phyloP scores from a whole-genome alignment of 2,329 filamentous ascomycete species.

The Biscogniauxia marginata region DNA sequence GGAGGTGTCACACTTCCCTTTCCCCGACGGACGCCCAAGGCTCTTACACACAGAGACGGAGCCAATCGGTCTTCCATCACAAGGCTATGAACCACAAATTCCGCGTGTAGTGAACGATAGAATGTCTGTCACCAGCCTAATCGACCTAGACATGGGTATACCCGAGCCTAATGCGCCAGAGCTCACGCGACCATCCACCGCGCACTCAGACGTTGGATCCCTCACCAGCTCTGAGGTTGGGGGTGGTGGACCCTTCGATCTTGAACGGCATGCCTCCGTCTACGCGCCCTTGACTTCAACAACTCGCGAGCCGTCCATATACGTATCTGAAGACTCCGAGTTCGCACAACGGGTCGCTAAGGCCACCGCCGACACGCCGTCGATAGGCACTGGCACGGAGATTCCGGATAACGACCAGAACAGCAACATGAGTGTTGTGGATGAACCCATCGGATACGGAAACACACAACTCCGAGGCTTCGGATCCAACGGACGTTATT shows the following conservation, averaged over 20 bases:
- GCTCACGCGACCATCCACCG: conserved; percentile 53
- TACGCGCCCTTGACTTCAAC: conserved; percentile 42
- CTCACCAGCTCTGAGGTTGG: conserved; percentile 56
- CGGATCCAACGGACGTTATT: background rate
- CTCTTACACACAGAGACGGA: conserved; percentile 53
- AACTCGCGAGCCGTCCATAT: conserved; percentile 57
- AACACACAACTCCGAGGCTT: background rate
- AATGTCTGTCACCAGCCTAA: conserved; percentile 46
- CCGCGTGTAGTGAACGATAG: conserved; percentile 38
- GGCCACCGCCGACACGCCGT: conserved; percentile 16
- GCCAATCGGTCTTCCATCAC: conserved; percentile 41
- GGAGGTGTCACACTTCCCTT: conserved; percentile 51
- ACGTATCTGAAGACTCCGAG: conserved; percentile 58
- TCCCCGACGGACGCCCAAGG: conserved; percentile 42
- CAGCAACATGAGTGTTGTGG: background rate
- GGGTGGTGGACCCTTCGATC: conserved; percentile 58
- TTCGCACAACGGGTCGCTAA: conserved; percentile 38
- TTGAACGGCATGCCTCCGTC: conserved; percentile 61
- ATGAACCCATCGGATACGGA: background rate
- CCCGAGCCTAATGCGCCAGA: conserved; percentile 50
- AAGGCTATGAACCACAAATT: conserved; percentile 41
- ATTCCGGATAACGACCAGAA: conserved; percentile 17
- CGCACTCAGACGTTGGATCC: conserved; percentile 57
- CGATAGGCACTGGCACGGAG: conserved; percentile 18
- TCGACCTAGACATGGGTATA: conserved; percentile 56